These are phyloP conservation scores for Aphanomyces euteiches DNA, from an alignment of 352 stramenopile species.

Conservation along the genomic window DNA sequence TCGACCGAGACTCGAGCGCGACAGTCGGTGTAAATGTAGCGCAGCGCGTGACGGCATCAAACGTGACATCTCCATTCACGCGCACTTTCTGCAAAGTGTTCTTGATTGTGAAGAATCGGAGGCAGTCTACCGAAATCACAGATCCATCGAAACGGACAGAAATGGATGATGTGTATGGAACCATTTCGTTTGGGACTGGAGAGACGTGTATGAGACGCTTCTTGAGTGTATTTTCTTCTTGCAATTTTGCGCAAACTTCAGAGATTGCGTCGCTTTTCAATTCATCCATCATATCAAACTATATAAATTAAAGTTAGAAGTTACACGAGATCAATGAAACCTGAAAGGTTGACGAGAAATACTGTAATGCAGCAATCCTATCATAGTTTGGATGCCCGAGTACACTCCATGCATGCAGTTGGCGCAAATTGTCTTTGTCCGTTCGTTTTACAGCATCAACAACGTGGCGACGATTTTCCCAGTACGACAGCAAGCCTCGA, in stretches of 20 bases:
- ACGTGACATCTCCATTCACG: conserved; percentile 9
- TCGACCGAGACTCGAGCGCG: conserved; percentile 14
- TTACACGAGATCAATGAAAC: background rate
- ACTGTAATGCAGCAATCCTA: background rate
- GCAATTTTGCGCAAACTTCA: background rate
- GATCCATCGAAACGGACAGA: conserved; percentile 11
- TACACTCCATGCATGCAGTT: conserved; percentile 25
- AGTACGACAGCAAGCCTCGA: conserved; percentile 4
- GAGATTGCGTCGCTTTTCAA: background rate
- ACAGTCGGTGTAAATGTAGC: conserved; percentile 15
- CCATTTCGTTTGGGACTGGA: background rate
- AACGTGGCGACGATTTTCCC: background rate
- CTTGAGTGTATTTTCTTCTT: conserved; percentile 12
- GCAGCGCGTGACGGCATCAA: background rate
- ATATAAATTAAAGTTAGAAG: background rate
- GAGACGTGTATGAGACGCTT: conserved; percentile 10
- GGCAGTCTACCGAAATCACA: conserved; percentile 22
- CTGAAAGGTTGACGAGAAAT: conserved; percentile 9
- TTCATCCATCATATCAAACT: conserved; percentile 12
- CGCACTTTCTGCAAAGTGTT: conserved; percentile 13
- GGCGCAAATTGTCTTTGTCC: conserved; percentile 10
- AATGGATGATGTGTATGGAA: background rate
- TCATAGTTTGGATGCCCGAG: background rate
- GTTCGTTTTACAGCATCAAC: background rate
- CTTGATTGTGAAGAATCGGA: conserved; percentile 27